Evolutionary conservation across 2,329 filamentous ascomycete species (phyloP), one percentile per base, ranked within the genome.

Genomic region (Berkeleyomyces basicola): DNA sequence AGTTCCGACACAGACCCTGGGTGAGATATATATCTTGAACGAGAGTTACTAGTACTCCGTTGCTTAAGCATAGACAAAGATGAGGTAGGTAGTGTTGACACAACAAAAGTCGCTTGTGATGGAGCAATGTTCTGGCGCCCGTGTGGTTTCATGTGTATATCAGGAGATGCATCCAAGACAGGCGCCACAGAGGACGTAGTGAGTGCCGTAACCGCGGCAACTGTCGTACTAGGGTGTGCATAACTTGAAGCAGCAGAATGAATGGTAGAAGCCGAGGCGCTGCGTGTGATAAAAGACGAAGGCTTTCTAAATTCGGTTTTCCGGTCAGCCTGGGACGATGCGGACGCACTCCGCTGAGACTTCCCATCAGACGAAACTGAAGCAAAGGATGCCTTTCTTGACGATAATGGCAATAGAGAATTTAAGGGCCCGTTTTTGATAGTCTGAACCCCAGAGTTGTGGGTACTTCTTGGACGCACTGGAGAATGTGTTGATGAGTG

Each of bases 181-280:
- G 61, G 14, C 33, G 39, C 9, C 6, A 33, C 3, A 11, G 58
- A 36, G 10, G 58, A n/a, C 6, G 40, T 14, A 14, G 58, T 46
- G 11, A 47, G 31, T 4, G 58, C 7, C 16, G 58, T 16, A 7
- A 43, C 23, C 33, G 37, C 14, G 36, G 42, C 58, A 37, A 59
- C 16, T 43, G 40, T 42, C 36, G 33, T 59, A 16, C 39, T 59
- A 10, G 57, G 61, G 7, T 44, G 61, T n/a, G 36, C 5, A 7
- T 37, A 55, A 14, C 44, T 44, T 7, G 62, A 64, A 11, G 36
- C n/a, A 39, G 40, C 44, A 10, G 62, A 64, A 36, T 61, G 58
- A 40, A 61, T 55, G 10, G 62, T 64, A 10, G 62, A 64, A 33
- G 62, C 16, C 2, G 62, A 64, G 7, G 42, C 49, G 11, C 62